Evolutionary conservation across 345 rosid species (phyloP), one percentile per base, ranked within the genome.

Genomic region (Hevea brasiliensis): DNA sequence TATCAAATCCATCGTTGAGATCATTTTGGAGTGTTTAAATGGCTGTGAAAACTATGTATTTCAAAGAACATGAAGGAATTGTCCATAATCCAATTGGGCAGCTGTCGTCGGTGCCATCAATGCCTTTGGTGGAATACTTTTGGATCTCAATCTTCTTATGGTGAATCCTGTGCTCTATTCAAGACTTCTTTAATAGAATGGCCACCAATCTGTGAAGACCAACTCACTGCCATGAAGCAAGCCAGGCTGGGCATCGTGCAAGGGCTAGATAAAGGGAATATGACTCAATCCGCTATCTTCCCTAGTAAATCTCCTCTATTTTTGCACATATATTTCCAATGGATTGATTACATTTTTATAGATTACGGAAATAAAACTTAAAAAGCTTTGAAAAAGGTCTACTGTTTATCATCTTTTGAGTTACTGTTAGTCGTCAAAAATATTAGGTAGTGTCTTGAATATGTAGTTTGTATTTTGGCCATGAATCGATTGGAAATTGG

Each of bases 11-110:
- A 37, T 13, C 20, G 21, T 42, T 54, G 3, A 61, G 76, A 32
- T 32, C 37, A 32, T 32, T 32, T 32, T 32, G 37, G 37, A 32
- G 37, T 2, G 73, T 4, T 17, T 56, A 20, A 74, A 94, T 90
- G 94, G 91, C 95, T 81, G 87, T 84, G 97, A 93, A 90, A 81
- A 81, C 96, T 79, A 71, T 82, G 68, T 81, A 81, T 75, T 70
- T 87, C 70, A 88, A 88, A 76, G 92, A 88, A 65, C 90, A 83
- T 74, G 97, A 88, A 80, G 91, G 89, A 71, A 73, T 66, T 70
- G 81, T 61, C 15, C 85, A 82, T 68, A 77, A 78, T 76, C 83
- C 86, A 60, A 79, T 53, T 60, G 87, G 82, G 74, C 92, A 86
- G 58, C 42, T 87, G 40, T 74, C 86, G 44, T 84, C 91, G 13